These are phyloP conservation scores for Brasenia schreberi DNA, from an alignment of 164 flowering plant species.

Conservation along the genomic window DNA sequence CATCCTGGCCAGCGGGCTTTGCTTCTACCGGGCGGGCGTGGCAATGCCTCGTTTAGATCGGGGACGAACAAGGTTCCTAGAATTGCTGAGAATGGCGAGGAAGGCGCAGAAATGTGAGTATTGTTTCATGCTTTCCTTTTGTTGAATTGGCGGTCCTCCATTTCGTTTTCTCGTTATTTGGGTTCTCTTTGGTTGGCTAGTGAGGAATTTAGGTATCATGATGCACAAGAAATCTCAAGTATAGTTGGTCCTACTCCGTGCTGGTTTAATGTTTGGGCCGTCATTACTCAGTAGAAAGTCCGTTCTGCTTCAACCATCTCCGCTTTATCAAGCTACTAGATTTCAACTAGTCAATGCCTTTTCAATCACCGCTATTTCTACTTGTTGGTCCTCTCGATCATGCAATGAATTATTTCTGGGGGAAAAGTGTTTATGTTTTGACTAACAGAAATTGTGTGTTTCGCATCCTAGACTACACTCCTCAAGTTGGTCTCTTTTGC, in stretches of 20 bases:
- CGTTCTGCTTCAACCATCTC: too few species aligned
- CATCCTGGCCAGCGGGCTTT: conserved; percentile 72
- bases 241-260: background rate
- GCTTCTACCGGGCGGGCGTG: conserved; percentile 88
- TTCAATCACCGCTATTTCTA: too few species aligned
- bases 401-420: too few species aligned
- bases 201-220: background rate
- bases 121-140: background rate
- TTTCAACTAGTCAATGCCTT: too few species aligned
- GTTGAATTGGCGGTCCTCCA: background rate
- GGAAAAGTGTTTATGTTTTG: too few species aligned
- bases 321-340: too few species aligned
- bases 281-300: too few species aligned
- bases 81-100: conserved; percentile 95
- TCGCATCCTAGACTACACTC: too few species aligned
- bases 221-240: background rate
- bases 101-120: conserved; percentile 86
- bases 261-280: too few species aligned
- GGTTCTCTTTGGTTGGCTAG: background rate
- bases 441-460: too few species aligned
- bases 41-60: conserved; percentile 86
- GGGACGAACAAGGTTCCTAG: conserved; percentile 78
- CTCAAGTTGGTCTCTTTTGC: too few species aligned
- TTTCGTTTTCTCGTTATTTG: background rate
- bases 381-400: too few species aligned